These are phyloP conservation scores for Domatiomyces globalis DNA, from an alignment of 2,329 filamentous ascomycete genomes.

Conservation along the genomic window DNA sequence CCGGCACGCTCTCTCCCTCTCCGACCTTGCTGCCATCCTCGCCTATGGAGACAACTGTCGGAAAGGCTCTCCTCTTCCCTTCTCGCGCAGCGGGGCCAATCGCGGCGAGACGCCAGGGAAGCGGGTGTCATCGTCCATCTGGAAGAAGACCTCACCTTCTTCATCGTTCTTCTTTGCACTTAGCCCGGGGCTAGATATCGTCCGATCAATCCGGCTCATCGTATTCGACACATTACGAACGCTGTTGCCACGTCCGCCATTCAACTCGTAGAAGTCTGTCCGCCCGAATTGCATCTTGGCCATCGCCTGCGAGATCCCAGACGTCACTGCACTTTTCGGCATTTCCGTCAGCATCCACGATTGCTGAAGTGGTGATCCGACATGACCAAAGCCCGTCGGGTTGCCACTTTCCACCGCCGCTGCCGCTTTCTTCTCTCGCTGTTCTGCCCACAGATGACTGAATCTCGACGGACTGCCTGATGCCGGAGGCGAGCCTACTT, in stretches of 20 bases:
- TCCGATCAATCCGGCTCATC: conserved; percentile 28
- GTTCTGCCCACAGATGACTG: conserved; percentile 43
- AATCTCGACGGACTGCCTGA: conserved; percentile 48
- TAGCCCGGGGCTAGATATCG: conserved; percentile 32
- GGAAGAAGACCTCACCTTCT: conserved; percentile 35
- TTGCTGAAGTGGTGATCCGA: conserved; percentile 53
- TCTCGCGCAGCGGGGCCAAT: conserved; percentile 11
- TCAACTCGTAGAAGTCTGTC: conserved; percentile 21
- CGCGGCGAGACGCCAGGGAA: conserved; percentile 12
- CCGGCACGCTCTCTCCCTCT: not conserved
- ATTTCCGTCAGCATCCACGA: conserved; percentile 28
- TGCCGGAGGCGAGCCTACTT: conserved; percentile 42
- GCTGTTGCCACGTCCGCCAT: conserved; percentile 19
- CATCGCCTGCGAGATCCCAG: conserved; percentile 19
- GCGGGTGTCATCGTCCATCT: conserved; percentile 38
- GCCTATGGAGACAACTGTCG: not conserved
- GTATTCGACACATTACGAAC: conserved; percentile 23
- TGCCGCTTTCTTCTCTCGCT: conserved; percentile 37
- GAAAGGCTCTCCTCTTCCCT: conserved; percentile 6
- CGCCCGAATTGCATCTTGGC: conserved; percentile 27
- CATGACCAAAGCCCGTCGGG: conserved; percentile 40
- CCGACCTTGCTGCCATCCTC: not conserved
- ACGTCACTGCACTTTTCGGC: conserved; percentile 10
- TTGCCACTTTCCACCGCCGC: conserved; percentile 25
- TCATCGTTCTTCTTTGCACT: conserved; percentile 35